These are phyloP conservation scores for Sclerotinia borealis DNA, from an alignment of 2,329 filamentous ascomycete species.

Conservation along the genomic window DNA sequence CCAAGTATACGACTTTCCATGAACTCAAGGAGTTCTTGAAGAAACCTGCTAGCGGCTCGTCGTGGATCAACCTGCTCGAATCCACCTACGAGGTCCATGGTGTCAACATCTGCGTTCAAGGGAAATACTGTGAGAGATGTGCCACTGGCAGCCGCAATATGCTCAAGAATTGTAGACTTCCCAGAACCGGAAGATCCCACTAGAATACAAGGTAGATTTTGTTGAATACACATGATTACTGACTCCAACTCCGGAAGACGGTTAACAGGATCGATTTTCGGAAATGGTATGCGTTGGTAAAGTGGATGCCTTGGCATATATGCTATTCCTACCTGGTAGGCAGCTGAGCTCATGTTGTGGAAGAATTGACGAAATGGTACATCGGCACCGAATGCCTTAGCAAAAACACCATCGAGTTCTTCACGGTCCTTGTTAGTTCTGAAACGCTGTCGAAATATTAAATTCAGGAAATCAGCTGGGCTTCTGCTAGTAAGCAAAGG, in stretches of 20 bases:
- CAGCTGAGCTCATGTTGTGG: conserved; percentile 59
- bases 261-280: conserved; percentile 43
- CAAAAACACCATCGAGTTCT: conserved; percentile 61
- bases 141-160: conserved; percentile 74
- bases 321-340: conserved; percentile 77
- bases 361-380: conserved; percentile 54
- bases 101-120: conserved; percentile 91
- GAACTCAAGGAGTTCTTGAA: conserved; percentile 47
- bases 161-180: conserved; percentile 74
- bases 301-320: conserved; percentile 55
- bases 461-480: conserved; percentile 68
- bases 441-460: conserved; percentile 85
- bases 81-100: conserved; percentile 93
- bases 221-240: conserved; percentile 77
- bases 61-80: conserved; percentile 90
- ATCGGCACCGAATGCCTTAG: conserved; percentile 49
- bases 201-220: conserved; percentile 83
- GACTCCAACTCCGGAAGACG: conserved; percentile 75
- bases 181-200: conserved; percentile 81
- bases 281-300: conserved; percentile 46
- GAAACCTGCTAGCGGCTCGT: conserved; percentile 59
- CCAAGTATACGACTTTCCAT: conserved; percentile 47
- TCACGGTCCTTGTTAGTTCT: conserved; percentile 62
- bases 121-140: conserved; percentile 74
- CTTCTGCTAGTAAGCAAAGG: conserved; percentile 54